phyloP scores from a whole-genome alignment of 2,329 filamentous ascomycete species.

The Chrysosporium keratinophilum region DNA sequence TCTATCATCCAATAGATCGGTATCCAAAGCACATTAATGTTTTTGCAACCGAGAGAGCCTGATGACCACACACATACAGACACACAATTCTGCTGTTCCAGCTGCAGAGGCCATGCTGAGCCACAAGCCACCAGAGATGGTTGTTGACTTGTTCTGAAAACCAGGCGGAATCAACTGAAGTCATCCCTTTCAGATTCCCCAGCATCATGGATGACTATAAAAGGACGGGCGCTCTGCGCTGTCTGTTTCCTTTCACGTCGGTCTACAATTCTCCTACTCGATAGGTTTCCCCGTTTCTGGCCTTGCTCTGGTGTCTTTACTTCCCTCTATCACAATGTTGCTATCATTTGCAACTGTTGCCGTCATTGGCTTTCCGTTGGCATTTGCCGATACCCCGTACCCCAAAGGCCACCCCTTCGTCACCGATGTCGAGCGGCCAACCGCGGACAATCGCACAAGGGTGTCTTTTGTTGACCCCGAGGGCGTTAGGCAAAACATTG shows the following conservation, averaged over 20 bases:
- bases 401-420: slow-evolving; percentile 10
- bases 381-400: background rate
- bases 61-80: background rate
- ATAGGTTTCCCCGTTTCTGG: background rate
- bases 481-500: background rate
- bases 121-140: background rate
- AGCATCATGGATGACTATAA: background rate
- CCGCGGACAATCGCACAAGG: background rate
- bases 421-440: background rate
- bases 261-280: background rate
- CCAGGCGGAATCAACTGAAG: background rate
- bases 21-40: background rate
- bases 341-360: background rate
- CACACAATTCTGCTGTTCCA: background rate
- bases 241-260: background rate
- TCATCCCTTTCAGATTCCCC: background rate
- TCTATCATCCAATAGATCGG: background rate
- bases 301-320: background rate
- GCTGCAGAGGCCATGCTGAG: background rate
- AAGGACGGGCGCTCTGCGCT: background rate
- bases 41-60: background rate
- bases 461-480: slow-evolving; percentile 3
- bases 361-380: background rate
- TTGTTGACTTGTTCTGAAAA: background rate
- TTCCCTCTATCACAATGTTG: background rate